Conservation (phyloP, 2,329 filamentous ascomycete genomes). For the Ophiobolus disseminans region DNA sequence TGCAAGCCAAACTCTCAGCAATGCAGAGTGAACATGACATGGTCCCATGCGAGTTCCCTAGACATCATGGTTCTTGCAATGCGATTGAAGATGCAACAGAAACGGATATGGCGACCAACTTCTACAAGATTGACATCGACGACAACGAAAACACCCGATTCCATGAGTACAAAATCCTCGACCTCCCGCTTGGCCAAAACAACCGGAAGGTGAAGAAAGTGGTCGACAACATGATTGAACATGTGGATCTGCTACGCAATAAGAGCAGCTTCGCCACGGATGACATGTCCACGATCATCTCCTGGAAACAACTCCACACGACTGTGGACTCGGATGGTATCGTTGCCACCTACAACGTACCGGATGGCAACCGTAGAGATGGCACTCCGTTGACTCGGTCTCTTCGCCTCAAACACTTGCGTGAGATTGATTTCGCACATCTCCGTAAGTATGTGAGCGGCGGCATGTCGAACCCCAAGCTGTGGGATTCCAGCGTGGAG, state of each 20-base stretch:
- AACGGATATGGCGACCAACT: neutral
- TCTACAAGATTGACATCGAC: neutral
- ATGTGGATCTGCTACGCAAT: neutral
- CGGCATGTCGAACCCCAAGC: too few relatives aligned
- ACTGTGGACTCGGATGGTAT: too few relatives aligned
- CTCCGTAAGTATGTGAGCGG: too few relatives aligned
- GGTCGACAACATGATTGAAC: neutral
- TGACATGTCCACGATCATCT: too few relatives aligned
- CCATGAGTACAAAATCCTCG: neutral
- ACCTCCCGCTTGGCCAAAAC: neutral
- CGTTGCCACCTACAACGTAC: too few relatives aligned
- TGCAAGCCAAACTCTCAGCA: neutral
- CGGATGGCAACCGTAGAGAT: too few relatives aligned
- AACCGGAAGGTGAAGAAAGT: neutral
- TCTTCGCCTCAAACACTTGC: too few relatives aligned
- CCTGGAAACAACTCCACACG: too few relatives aligned
- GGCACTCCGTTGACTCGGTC: too few relatives aligned
- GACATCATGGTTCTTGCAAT: neutral
- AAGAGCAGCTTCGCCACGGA: too few relatives aligned
- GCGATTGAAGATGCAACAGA: neutral
- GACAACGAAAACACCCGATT: neutral
- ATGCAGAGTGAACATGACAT: neutral
- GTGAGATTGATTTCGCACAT: too few relatives aligned
- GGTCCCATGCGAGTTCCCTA: neutral
- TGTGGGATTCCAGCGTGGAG: too few relatives aligned